Base-by-base conservation (phyloP, 768 basidiomycete species). In the Lactarius quietus region DNA sequence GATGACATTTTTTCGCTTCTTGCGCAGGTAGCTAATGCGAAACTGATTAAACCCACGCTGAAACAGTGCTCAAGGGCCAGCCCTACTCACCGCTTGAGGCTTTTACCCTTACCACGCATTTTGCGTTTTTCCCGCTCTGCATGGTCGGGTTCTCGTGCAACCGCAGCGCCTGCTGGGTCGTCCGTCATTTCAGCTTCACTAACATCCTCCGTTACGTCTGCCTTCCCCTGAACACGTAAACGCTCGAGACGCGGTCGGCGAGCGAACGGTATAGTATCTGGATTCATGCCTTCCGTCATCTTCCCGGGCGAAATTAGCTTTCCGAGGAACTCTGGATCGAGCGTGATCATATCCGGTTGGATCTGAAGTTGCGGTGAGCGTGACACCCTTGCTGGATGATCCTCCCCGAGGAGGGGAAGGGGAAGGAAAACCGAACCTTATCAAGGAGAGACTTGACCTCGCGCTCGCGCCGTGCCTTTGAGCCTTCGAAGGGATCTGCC, bases 1-100 rank as follows among this genome's bases (percentile, higher is more conserved):
- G 67, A 98, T 85, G 56, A 98, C 92, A 72, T 98, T 97, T 81
- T 95, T 94, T 74, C 93, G 86, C 76, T 96, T 91, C 79, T 95
- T 97, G 71, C 92, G 83, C 67, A 97, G 75, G 74, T 86, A 90
- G 54, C 83, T 85, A 31, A 6, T 17, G 18, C 23, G 51, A 59
- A 17, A 39, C 26, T 18, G 58, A 18, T 14, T 43, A 33, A 64
- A 35, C 48, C 28, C 38, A n/a, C 35, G 45, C 7, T 52, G 36
- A 15, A 2, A 4, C 45, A 56, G n/a, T 18, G n/a, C 43, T 28
- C 38, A 20, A 48, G 35, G 31, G 29, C 33, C 28, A 10, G 28
- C 20, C 36, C 12, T 10, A 71, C 61, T 48, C 48, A 86, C 80
- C 93, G 81, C 76, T 94, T 96, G 73, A 95, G 73, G 74, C 86